Conservation (phyloP, 495 filamentous ascomycete species). For the Trichoderma reesei region DNA sequence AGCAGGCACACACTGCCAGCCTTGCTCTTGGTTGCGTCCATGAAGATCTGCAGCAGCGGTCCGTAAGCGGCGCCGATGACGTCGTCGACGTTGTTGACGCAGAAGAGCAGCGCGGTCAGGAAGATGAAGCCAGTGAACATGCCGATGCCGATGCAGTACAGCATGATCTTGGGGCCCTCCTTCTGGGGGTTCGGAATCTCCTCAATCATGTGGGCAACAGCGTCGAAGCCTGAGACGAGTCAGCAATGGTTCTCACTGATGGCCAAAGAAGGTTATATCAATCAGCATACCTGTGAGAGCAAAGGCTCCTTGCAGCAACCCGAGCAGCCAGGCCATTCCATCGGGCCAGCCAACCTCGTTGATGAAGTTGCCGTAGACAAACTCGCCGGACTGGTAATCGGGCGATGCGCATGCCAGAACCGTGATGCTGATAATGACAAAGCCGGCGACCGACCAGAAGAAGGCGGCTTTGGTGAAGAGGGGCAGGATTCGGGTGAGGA, state of each 20-base stretch:
- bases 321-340: conserved; percentile 43
- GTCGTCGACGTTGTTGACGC: conserved; percentile 39
- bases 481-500: conserved; percentile 52
- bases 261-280: not conserved
- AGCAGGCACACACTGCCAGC: conserved; percentile 59
- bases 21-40: conserved; percentile 54
- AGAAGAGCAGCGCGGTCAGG: conserved; percentile 45
- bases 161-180: conserved; percentile 63
- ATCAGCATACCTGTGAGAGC: conserved; percentile 31
- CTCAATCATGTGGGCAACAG: conserved; percentile 46
- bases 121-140: conserved; percentile 47
- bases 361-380: conserved; percentile 39
- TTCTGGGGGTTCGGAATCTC: conserved; percentile 63
- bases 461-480: conserved; percentile 54
- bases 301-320: conserved; percentile 45
- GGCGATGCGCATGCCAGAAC: conserved; percentile 53
- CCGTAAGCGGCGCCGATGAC: conserved; percentile 54
- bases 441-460: conserved; percentile 55
- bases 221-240: conserved; percentile 31
- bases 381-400: conserved; percentile 49
- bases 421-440: conserved; percentile 34
- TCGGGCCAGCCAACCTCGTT: conserved; percentile 46
- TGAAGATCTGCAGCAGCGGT: conserved; percentile 61
- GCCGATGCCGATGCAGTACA: conserved; percentile 60
- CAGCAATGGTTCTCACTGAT: not conserved